Percentiles rank a stretch among this genome's conserved stretches.
These are phyloP conservation scores for Elongisporangium anandrum DNA, from an alignment of 352 stramenopile species.

Conservation along the genomic window DNA sequence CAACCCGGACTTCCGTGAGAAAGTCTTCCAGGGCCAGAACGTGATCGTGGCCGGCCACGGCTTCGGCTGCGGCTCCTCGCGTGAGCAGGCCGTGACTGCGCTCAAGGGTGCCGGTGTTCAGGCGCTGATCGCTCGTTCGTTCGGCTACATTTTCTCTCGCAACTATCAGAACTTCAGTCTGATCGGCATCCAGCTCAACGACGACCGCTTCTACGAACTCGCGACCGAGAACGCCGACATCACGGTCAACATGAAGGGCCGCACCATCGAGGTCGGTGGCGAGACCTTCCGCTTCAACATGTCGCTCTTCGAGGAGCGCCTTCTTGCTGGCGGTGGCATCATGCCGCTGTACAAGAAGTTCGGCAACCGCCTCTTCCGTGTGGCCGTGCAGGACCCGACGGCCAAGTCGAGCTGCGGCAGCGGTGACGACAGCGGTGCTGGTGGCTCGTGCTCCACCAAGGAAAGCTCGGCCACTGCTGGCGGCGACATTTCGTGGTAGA, in stretches of 20 bases:
- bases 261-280: constrained; percentile 73
- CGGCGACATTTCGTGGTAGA: constrained; percentile 63
- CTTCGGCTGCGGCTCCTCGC: constrained; percentile 82
- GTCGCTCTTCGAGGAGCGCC: constrained; percentile 81
- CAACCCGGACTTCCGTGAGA: constrained; percentile 83
- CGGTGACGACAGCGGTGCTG: constrained; percentile 19
- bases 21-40: constrained; percentile 64
- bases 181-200: constrained; percentile 71
- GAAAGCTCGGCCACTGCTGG: constrained; percentile 25
- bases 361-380: constrained; percentile 79
- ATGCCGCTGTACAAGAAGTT: constrained; percentile 88
- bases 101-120: constrained; percentile 80
- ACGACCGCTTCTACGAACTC: constrained; percentile 81
- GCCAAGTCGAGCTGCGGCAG: constrained; percentile 30
- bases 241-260: constrained; percentile 78
- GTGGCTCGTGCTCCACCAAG: constrained; percentile 25
- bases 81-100: constrained; percentile 77
- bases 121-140: constrained; percentile 80
- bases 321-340: constrained; percentile 78
- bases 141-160: constrained; percentile 85
- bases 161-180: constrained; percentile 88
- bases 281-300: constrained; percentile 84
- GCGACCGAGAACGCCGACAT: constrained; percentile 72
- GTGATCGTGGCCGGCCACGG: constrained; percentile 76
- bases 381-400: constrained; percentile 66